phyloP scores from a whole-genome alignment of 2,329 filamentous ascomycete genomes.

The Colletotrichum gigasporum region DNA sequence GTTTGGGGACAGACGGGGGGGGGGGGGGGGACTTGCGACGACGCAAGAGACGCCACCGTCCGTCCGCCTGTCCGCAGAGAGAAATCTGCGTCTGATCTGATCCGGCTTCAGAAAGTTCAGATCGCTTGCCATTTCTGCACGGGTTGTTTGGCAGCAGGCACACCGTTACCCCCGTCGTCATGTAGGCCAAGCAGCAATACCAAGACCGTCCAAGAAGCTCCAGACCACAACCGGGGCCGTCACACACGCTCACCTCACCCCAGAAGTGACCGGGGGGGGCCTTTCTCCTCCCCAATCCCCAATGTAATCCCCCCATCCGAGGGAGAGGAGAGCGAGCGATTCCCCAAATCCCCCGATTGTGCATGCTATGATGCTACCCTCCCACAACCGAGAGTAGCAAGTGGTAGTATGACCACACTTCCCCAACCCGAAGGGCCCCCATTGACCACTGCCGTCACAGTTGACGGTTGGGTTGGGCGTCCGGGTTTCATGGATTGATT shows the following conservation, averaged over 20 bases:
- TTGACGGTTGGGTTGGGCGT: no score
- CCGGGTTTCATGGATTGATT: no score
- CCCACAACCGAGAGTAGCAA: slow-evolving; percentile 7
- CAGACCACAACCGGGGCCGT: background rate
- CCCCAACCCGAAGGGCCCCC: no score
- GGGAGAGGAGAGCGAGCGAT: no score
- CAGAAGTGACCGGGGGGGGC: background rate
- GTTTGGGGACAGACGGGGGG: no score
- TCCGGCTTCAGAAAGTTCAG: background rate
- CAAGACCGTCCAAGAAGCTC: slow-evolving; percentile 1
- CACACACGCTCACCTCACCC: background rate
- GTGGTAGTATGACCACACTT: background rate
- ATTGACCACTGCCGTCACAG: no score
- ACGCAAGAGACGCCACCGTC: no score
- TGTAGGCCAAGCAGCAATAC: slow-evolving; percentile 6
- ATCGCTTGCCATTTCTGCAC: background rate
- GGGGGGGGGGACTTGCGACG: no score
- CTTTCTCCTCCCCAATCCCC: background rate
- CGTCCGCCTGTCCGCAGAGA: no score
- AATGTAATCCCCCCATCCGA: background rate
- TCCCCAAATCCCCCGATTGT: background rate
- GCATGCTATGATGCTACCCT: background rate
- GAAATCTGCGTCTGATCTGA: slow-evolving; percentile 8
- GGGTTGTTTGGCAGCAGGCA: background rate
- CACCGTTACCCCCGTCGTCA: no score